These are phyloP conservation scores for Vitis hybrid DNA, from an alignment of 177 flowering plant species.

Conservation along the genomic window DNA sequence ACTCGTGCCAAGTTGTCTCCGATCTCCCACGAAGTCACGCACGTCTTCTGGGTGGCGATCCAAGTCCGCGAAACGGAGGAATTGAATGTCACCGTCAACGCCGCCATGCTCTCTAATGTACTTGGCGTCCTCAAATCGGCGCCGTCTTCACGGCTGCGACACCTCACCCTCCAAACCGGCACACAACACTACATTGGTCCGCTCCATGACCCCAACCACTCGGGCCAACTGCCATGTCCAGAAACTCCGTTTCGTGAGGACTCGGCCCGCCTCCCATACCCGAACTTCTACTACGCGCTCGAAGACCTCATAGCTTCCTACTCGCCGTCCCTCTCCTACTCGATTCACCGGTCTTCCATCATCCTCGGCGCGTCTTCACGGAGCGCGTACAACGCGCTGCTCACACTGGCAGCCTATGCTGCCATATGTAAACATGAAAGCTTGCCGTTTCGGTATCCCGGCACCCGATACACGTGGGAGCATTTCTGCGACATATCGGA, in stretches of 20 bases:
- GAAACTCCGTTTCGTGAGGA: slow-evolving; percentile 37
- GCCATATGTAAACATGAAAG: background rate
- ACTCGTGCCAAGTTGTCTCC: slow-evolving; percentile 11
- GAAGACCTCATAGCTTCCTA: slow-evolving; percentile 35
- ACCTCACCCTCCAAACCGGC: slow-evolving; percentile 37
- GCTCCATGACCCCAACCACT: slow-evolving; percentile 9
- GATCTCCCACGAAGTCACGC: slow-evolving; percentile 15
- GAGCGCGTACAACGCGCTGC: slow-evolving; percentile 19
- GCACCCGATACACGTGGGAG: slow-evolving; percentile 21
- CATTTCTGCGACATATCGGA: slow-evolving; percentile 21
- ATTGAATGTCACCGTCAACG: background rate
- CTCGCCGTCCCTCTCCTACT: slow-evolving; percentile 14
- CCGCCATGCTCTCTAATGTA: slow-evolving; percentile 12
- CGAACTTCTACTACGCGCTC: slow-evolving; percentile 36
- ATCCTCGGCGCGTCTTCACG: slow-evolving; percentile 35
- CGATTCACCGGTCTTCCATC: slow-evolving; percentile 26
- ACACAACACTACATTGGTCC: slow-evolving; percentile 44
- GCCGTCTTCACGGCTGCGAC: slow-evolving; percentile 14
- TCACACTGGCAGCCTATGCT: slow-evolving; percentile 15
- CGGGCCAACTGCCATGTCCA: slow-evolving; percentile 3
- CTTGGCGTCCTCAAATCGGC: slow-evolving; percentile 1
- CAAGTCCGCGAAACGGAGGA: slow-evolving; percentile 6
- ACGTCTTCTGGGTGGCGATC: slow-evolving; percentile 23
- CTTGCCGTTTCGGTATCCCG: slow-evolving; percentile 9
- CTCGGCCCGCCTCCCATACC: slow-evolving; percentile 24